Conservation (phyloP, 2,329 filamentous ascomycete species). For the Metarhizium robertsii region DNA sequence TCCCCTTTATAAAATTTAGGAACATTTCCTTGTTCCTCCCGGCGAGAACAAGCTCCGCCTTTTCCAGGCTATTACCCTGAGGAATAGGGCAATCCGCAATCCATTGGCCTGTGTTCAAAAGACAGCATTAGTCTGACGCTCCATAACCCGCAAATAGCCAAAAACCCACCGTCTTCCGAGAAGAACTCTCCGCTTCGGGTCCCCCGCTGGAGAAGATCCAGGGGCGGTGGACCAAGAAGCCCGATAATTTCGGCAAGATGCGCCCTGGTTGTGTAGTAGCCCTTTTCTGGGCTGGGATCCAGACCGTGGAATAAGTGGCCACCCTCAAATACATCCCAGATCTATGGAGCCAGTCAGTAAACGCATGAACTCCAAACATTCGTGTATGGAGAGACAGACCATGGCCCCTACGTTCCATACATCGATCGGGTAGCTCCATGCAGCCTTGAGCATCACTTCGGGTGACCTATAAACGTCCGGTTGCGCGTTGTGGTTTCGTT, state of each 20-base stretch:
- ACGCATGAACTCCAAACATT: not conserved
- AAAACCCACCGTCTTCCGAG: not conserved
- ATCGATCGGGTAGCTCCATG: constrained; percentile 16
- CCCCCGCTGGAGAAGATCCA: constrained; percentile 2
- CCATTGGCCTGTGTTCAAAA: not conserved
- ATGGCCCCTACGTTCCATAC: constrained; percentile 15
- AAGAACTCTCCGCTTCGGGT: not conserved
- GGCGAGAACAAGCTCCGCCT: not conserved
- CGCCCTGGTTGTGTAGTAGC: constrained; percentile 11
- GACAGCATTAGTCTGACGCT: not conserved
- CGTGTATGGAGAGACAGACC: constrained; percentile 1
- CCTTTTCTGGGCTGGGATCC: constrained; percentile 2
- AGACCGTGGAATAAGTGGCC: constrained; percentile 13
- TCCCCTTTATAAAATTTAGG: not conserved
- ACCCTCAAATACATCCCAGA: constrained; percentile 15
- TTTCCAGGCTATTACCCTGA: not conserved
- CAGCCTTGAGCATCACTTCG: constrained; percentile 13
- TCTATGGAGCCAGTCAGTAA: constrained; percentile 2
- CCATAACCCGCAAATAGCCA: not conserved
- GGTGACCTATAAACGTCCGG: constrained; percentile 15
- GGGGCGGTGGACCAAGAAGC: constrained; percentile 13
- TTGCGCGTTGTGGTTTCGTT: constrained; percentile 10
- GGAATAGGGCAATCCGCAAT: not conserved
- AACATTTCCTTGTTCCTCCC: not conserved
- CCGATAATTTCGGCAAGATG: constrained; percentile 16